Base-by-base conservation (phyloP, 2,329 filamentous ascomycete species). In the Xylaria sp. region DNA sequence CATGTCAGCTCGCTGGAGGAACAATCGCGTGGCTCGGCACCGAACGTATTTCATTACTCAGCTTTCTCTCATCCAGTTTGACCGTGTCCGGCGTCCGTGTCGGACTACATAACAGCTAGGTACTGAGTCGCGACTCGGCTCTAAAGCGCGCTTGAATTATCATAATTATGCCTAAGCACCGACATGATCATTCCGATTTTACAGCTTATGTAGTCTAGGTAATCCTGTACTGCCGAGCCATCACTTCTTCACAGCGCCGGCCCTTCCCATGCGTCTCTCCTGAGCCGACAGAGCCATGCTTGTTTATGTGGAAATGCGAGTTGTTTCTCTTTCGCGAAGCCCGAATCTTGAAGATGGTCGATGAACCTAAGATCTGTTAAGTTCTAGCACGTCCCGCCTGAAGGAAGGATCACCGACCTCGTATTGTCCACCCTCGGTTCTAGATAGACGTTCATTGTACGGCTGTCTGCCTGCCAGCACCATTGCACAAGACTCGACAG, bases 251-350 rank as follows among this genome's bases (percentile, higher is more conserved):
- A 78, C 66, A 91, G 74, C 4, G 84, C 84, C 15, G 93, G 93
- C 0, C 89, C 90, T 55, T 92, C 88, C 92, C 94, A 98, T 23
- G 86, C 88, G 73, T 97, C 94, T 69, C 95, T 86, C 66, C 89
- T 87, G 72, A 97, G 86, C 76, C 91, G 92, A 81, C 97, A 92
- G 70, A 95, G 86, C 81, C 94, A 97, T 7, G 93, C 90, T 79
- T 97, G 94, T 81, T 99, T 99, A 79, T 98, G 94, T 0, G 94
- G 91, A 72, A 99, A 94, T 0, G 90, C 88, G 60, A 98, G 86
- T 77, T 98, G 94, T 68, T 90, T 90, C 81, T 97, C 93, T 77
- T 94, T 96, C 73, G 91, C 89, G 78, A 98, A 99, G 0, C 95
- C 94, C 0, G 87, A 86, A 7, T 88, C 82, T 70, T 92, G 87